phyloP scores from a whole-genome alignment of 805 yeast species.

The Yarrowia bubula region DNA sequence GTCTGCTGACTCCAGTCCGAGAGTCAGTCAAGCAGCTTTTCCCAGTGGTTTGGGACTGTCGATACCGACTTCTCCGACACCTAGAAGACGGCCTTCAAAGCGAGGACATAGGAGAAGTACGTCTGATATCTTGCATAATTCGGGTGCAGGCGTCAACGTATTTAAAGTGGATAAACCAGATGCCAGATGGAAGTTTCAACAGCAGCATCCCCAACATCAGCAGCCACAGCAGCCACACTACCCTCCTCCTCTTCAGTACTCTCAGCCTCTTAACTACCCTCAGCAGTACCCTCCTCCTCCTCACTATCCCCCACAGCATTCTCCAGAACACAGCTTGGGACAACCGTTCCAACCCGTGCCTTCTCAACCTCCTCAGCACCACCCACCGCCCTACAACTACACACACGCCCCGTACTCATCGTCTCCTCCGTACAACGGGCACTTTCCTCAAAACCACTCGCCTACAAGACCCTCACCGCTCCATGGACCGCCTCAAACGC shows the following conservation, averaged over 20 bases:
- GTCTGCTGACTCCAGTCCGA: constrained; percentile 9
- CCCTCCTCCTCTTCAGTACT: too few relatives aligned
- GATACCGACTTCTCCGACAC: neutral
- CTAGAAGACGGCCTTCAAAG: neutral
- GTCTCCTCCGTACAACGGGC: neutral
- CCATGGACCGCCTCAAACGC: neutral
- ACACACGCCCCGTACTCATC: neutral
- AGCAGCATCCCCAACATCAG: neutral
- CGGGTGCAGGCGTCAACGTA: constrained; percentile 2
- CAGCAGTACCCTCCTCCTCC: too few relatives aligned
- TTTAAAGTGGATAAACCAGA: constrained; percentile 12
- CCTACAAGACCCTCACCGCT: neutral
- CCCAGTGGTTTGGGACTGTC: neutral
- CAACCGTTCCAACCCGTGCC: too few relatives aligned
- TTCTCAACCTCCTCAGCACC: neutral
- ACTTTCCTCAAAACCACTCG: neutral
- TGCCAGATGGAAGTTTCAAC: neutral
- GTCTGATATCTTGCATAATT: constrained; percentile 13
- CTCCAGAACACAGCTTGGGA: too few relatives aligned
- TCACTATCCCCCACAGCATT: too few relatives aligned
- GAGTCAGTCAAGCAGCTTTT: neutral
- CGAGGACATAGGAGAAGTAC: neutral
- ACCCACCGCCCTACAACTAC: neutral
- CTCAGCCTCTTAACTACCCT: too few relatives aligned
- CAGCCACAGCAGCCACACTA: neutral